phyloP scores from a whole-genome alignment of 371 early-diverging fungal species.

The Batkoa obscura region DNA sequence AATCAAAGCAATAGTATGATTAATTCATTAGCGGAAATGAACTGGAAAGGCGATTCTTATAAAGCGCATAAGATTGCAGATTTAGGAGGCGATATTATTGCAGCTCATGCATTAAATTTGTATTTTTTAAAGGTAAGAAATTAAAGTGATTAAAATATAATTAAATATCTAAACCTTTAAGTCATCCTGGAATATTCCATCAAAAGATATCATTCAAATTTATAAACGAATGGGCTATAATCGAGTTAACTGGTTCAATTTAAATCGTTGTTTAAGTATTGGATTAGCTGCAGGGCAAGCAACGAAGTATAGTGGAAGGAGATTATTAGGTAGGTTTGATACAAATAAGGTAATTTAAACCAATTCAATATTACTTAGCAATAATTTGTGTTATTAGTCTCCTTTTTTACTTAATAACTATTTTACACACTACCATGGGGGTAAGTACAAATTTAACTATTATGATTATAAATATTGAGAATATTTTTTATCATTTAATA shows the following conservation, averaged over 20 bases:
- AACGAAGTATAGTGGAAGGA: slow-evolving; percentile 12
- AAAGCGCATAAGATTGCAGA: slow-evolving; percentile 57
- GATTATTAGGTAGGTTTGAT: neutral
- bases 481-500: too few species aligned
- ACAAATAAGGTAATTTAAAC: neutral
- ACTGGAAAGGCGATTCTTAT: slow-evolving; percentile 32
- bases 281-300: slow-evolving; percentile 44
- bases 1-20: slow-evolving; percentile 51
- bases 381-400: slow-evolving; percentile 13
- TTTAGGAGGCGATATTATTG: slow-evolving; percentile 58
- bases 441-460: too few species aligned
- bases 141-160: neutral
- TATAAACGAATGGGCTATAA: slow-evolving; percentile 28
- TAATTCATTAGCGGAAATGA: slow-evolving; percentile 31
- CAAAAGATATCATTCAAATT: slow-evolving; percentile 48
- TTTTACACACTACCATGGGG: too few species aligned
- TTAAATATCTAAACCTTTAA: neutral
- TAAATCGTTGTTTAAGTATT: slow-evolving; percentile 30
- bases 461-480: too few species aligned
- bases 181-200: slow-evolving; percentile 50
- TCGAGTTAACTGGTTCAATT: slow-evolving; percentile 10
- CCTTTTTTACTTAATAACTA: slow-evolving; percentile 57
- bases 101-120: slow-evolving; percentile 23
- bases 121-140: slow-evolving; percentile 10
- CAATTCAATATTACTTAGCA: neutral